These are phyloP conservation scores for Prunus davidiana DNA, from an alignment of 306 rosid genomes.

Conservation along the genomic window DNA sequence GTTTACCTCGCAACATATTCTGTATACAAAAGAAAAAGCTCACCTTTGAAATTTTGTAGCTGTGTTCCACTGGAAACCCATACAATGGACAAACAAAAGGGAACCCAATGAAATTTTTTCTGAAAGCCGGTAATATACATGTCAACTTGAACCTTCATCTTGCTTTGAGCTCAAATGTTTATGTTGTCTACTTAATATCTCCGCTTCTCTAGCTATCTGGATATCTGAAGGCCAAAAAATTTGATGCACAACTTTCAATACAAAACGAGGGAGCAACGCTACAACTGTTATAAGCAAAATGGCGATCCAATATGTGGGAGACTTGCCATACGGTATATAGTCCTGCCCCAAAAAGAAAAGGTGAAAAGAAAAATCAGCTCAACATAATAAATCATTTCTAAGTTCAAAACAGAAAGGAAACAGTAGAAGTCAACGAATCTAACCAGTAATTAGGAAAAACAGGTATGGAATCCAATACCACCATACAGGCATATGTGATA, in stretches of 20 bases:
- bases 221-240: slow-evolving; percentile 85
- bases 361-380: slow-evolving; percentile 19
- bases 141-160: slow-evolving; percentile 53
- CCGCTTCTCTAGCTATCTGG: slow-evolving; percentile 87
- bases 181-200: slow-evolving; percentile 39
- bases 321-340: slow-evolving; percentile 65
- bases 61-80: slow-evolving; percentile 38
- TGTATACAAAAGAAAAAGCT: not conserved
- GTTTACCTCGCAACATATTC: not conserved
- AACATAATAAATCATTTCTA: slow-evolving; percentile 7
- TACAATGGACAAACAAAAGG: slow-evolving; percentile 42
- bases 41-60: slow-evolving; percentile 42
- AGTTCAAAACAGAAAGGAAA: slow-evolving; percentile 18
- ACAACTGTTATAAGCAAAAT: slow-evolving; percentile 71
- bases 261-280: slow-evolving; percentile 85
- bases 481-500: slow-evolving; percentile 81
- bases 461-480: slow-evolving; percentile 84
- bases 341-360: slow-evolving; percentile 53
- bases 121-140: slow-evolving; percentile 18
- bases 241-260: slow-evolving; percentile 63
- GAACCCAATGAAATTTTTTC: slow-evolving; percentile 40
- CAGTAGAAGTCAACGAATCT: slow-evolving; percentile 24
- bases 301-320: slow-evolving; percentile 77
- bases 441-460: slow-evolving; percentile 87
- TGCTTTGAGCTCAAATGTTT: slow-evolving; percentile 37